Evolutionary conservation across 1,284 basidiomycete species (phyloP).

Genomic region (Pseudozyma sp.): DNA sequence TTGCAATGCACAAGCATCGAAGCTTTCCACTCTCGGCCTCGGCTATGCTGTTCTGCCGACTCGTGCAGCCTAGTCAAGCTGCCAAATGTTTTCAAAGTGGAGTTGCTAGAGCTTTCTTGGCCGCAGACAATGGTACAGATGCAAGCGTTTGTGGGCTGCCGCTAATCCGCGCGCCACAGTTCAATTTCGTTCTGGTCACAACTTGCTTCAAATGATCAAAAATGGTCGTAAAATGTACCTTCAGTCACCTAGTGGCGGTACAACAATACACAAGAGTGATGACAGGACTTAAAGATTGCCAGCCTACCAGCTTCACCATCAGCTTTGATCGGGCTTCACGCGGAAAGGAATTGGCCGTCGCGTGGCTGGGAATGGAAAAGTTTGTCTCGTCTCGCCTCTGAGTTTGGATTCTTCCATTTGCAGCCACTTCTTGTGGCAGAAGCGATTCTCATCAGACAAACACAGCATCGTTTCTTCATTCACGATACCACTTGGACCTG

Average conservation of each 20-base stretch:
- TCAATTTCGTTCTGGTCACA: neutral
- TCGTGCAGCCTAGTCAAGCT: neutral
- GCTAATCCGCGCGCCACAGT: neutral
- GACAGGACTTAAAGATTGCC: neutral
- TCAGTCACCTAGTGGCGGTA: neutral
- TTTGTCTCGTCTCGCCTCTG: constrained; percentile 5
- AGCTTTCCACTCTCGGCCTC: too few species aligned
- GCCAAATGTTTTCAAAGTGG: neutral
- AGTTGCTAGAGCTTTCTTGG: neutral
- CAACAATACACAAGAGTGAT: neutral
- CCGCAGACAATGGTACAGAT: too few species aligned
- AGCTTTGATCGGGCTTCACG: too few species aligned
- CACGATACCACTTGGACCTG: too few species aligned
- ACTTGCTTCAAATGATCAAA: neutral
- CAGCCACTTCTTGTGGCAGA: neutral
- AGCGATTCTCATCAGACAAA: neutral
- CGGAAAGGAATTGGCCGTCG: too few species aligned
- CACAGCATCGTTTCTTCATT: too few species aligned
- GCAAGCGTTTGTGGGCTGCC: neutral
- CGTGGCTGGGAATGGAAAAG: neutral
- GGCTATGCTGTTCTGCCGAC: too few species aligned
- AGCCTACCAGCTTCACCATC: too few species aligned
- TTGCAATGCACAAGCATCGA: too few species aligned
- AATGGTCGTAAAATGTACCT: neutral
- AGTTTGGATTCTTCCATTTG: constrained; percentile 1